Conservation (phyloP, 2,329 filamentous ascomycete genomes). For the Penicillium frequentans region DNA sequence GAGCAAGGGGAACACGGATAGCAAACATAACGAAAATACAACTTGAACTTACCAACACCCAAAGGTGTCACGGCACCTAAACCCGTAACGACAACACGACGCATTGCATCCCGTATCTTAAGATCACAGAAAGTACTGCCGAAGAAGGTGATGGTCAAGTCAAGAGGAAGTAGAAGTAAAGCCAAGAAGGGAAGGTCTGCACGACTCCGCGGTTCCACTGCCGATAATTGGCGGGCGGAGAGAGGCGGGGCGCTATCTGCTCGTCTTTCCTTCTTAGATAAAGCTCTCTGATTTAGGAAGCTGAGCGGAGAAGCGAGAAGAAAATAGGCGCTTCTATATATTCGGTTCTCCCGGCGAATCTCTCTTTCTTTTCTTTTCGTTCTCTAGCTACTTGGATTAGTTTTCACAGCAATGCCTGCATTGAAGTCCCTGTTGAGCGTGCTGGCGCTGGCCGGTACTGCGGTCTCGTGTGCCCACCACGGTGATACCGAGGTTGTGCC, state of each 20-base stretch:
- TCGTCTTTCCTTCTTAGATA: conserved; percentile 23
- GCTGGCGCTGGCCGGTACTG: conserved; percentile 35
- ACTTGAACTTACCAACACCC: conserved; percentile 62
- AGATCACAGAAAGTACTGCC: not conserved
- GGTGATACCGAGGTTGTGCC: conserved; percentile 41
- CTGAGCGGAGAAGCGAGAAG: conserved; percentile 9
- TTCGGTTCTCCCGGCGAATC: not conserved
- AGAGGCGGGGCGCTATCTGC: conserved; percentile 20
- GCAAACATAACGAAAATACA: not conserved
- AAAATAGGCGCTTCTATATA: not conserved
- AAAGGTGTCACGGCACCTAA: conserved; percentile 80
- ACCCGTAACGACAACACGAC: conserved; percentile 79
- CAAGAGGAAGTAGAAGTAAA: conserved; percentile 11
- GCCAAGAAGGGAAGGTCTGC: conserved; percentile 41
- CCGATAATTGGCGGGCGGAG: conserved; percentile 8
- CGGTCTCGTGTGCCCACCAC: conserved; percentile 40
- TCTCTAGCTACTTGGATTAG: not conserved
- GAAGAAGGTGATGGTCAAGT: not conserved
- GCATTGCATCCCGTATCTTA: conserved; percentile 35
- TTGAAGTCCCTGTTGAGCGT: conserved; percentile 32
- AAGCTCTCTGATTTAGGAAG: conserved; percentile 20
- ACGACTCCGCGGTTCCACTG: conserved; percentile 23
- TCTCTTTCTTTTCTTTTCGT: conserved; percentile 7
- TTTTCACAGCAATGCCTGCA: conserved; percentile 23
- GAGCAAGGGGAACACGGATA: not conserved